Evolutionary conservation across 1,139 yeast genomes (phyloP), one percentile per base, ranked within the genome.

Genomic region (Spathaspora sp.): DNA sequence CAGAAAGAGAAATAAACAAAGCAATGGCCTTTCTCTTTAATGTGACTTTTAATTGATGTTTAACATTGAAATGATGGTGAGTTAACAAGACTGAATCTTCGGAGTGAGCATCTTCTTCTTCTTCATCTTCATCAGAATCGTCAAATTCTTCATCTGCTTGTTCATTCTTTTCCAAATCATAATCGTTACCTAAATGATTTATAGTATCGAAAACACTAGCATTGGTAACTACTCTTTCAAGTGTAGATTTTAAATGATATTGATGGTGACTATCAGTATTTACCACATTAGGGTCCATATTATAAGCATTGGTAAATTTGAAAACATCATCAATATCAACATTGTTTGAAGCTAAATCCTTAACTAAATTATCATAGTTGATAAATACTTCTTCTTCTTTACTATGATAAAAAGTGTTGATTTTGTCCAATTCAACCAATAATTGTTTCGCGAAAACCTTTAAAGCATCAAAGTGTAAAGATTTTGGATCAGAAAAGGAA

Each of bases 1-100:
- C 97, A n/a, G 90, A 84, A 33, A 90, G 70, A 20, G 81, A 74
- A 9, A 93, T 91, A 68, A 82, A 91, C 41, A 84, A 67, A 10
- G 83, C 76, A 39, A 84, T 78, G 3, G 86, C 65, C 47, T 89
- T 74, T 60, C 85, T 84, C 63, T 84, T 86, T 55, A 88, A 74
- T 7, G 89, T 83, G 49, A 87, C 80, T 55, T 78, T 77, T 56
- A 76, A 66, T 54, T 85, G 89, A 57, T 74, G 59, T 53, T 62
- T 72, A 29, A 75, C 64, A 47, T 74, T 71, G 56, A 78, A 77
- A 55, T 77, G 80, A 34, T 68, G 69, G 39, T 76, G 80, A 47
- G 70, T 56, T 44, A 72, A 63, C 67, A 67, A 76, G 45, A 67
- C 74, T 43, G 76, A 61, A 50, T 72, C 66, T 44, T 56, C 70